Evolutionary conservation across 129 eudicot species (phyloP), one percentile per base, ranked within the genome.

Genomic region (Flaveria sonorensis): DNA sequence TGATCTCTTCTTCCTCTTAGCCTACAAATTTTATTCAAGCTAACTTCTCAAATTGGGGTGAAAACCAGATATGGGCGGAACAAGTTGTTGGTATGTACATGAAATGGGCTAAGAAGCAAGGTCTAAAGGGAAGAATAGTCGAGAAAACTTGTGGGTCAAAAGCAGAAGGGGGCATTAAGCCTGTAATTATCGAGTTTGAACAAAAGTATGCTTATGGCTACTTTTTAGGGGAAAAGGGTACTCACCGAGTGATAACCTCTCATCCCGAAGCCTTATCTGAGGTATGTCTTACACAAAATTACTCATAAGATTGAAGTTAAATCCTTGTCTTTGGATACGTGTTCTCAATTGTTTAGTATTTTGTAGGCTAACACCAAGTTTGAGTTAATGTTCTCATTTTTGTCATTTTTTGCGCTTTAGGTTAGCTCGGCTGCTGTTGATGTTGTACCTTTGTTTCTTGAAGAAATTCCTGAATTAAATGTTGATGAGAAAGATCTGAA

Each of bases 71-170:
- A 74, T 93, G 98, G 98, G 92, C 89, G 3, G 96, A 81, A 30
- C 86, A 80, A 79, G 93, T 93, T 39, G 62, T 81, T 42, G 86
- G 78, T 71, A 91, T 93, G 98, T 93, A 93, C 79, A 77, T 89
- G 85, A 93, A 86, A 79, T 93, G 98, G 98, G 96, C 93, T 16
- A 88, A 81, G 74, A 93, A 88, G 87, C 95, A 85, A 77, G 98
- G 93, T 14, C 77, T 82, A 76, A 75, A 50, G 7, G 97, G 93
- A 87, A 84, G 98, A 83, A 81, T 93, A 52, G 84, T 86, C 51
- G 98, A 93, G 86, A 96, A 93, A 87, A 86, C 73, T 82, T 74
- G 69, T 60, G 24, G 52, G 68, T 85, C 86, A 66, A 69, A 56
- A 69, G 76, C 56, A 75, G 45, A 62, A 62, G 92, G 83, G 19